A percentile compares a stretch with the other conserved stretches of the same genome.
phyloP scores from a whole-genome alignment of 2,329 filamentous ascomycete genomes.

The Didymella glomerata region DNA sequence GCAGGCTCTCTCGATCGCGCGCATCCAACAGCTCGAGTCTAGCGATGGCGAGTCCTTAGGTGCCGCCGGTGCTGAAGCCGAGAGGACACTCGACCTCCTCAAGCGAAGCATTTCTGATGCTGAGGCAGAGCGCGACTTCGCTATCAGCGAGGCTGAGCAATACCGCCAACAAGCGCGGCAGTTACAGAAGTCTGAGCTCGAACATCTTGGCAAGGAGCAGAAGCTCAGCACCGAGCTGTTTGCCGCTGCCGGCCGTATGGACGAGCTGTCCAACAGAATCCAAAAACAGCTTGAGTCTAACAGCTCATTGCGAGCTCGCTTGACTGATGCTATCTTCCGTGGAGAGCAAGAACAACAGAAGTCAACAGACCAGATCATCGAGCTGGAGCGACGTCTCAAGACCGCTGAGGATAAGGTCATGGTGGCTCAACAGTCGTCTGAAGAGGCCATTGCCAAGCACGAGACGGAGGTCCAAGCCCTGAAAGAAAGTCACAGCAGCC shows the following conservation, averaged over 20 bases:
- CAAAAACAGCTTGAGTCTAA: slow-evolving; percentile 83
- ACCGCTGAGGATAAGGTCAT: slow-evolving; percentile 84
- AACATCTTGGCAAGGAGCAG: slow-evolving; percentile 66
- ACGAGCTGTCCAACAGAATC: slow-evolving; percentile 80
- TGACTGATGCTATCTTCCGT: slow-evolving; percentile 80
- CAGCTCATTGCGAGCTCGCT: slow-evolving; percentile 74
- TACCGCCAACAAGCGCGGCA: slow-evolving; percentile 69
- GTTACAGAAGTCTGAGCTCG: slow-evolving; percentile 65
- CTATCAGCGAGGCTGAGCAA: slow-evolving; percentile 68
- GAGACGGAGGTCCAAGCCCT: slow-evolving; percentile 83
- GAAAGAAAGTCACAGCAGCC: slow-evolving; percentile 77
- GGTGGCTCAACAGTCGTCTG: slow-evolving; percentile 82
- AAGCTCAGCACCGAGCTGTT: slow-evolving; percentile 74
- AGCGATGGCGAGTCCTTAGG: slow-evolving; percentile 55
- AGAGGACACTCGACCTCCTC: slow-evolving; percentile 69
- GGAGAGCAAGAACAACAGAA: slow-evolving; percentile 84
- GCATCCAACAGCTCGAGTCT: slow-evolving; percentile 70
- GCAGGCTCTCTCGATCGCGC: slow-evolving; percentile 71
- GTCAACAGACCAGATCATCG: slow-evolving; percentile 82
- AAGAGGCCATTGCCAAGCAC: slow-evolving; percentile 82
- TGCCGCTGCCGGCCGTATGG: slow-evolving; percentile 77
- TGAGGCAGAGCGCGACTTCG: slow-evolving; percentile 76
- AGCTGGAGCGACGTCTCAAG: slow-evolving; percentile 82
- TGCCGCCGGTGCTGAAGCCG: slow-evolving; percentile 59
- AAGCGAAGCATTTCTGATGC: slow-evolving; percentile 74